phyloP scores from a whole-genome alignment of 2,329 filamentous ascomycete species.

The Periconia digitata region DNA sequence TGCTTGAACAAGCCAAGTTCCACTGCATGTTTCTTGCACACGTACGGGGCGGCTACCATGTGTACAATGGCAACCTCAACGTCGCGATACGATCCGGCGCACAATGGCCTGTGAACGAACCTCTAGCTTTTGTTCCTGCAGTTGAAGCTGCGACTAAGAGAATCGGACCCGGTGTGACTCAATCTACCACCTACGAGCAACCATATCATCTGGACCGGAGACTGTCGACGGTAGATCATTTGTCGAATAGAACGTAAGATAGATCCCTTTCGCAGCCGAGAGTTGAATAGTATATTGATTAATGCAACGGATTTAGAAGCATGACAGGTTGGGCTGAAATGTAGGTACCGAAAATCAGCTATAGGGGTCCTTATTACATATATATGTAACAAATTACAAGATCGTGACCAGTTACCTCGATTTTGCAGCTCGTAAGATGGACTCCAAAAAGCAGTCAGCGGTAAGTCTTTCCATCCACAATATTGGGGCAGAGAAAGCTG shows the following conservation, averaged over 20 bases:
- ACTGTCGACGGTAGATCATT: slow-evolving; percentile 67
- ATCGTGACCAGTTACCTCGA: slow-evolving; percentile 71
- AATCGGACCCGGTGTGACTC: slow-evolving; percentile 69
- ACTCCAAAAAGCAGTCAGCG: slow-evolving; percentile 59
- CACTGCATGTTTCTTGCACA: slow-evolving; percentile 47
- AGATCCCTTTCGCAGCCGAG: slow-evolving; percentile 10
- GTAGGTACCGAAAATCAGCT: slow-evolving; percentile 5
- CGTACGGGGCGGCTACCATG: slow-evolving; percentile 64
- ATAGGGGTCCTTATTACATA: too few species aligned
- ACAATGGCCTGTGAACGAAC: slow-evolving; percentile 73
- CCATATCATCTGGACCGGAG: slow-evolving; percentile 67
- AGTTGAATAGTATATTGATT: too few species aligned
- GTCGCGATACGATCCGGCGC: slow-evolving; percentile 64
- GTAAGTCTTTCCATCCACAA: slow-evolving; percentile 60
- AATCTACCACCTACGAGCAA: slow-evolving; percentile 69
- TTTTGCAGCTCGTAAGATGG: slow-evolving; percentile 65
- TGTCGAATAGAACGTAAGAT: slow-evolving; percentile 60
- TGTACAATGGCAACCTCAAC: slow-evolving; percentile 65
- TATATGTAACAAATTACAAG: slow-evolving; percentile 36
- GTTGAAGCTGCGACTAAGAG: slow-evolving; percentile 69
- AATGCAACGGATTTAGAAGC: background rate
- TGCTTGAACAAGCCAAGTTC: slow-evolving; percentile 43
- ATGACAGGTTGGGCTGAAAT: slow-evolving; percentile 12
- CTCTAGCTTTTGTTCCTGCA: slow-evolving; percentile 62
- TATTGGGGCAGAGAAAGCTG: slow-evolving; percentile 28